Evolutionary conservation across 2,329 filamentous ascomycete species (phyloP).

Genomic region (Coniella lustricola): DNA sequence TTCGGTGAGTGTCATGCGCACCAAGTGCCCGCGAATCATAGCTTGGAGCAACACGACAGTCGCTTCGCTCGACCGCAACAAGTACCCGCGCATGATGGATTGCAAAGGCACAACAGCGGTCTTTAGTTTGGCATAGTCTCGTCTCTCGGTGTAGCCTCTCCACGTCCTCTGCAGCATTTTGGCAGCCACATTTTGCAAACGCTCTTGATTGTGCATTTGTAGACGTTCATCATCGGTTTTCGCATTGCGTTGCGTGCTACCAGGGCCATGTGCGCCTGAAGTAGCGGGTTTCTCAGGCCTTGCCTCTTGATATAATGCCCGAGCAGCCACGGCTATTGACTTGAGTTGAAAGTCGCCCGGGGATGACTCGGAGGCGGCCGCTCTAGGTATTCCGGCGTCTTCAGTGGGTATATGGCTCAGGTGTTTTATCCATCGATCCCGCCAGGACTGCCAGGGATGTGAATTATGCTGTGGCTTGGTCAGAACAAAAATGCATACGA

Average conservation of each 20-base stretch:
- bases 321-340: too few species aligned
- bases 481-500: not conserved
- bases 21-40: conserved; percentile 7
- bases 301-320: too few species aligned
- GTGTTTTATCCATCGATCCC: conserved; percentile 24
- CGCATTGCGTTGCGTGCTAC: not conserved
- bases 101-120: conserved; percentile 10
- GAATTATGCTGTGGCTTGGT: conserved; percentile 23
- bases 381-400: conserved; percentile 10
- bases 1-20: conserved; percentile 3
- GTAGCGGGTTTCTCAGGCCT: not conserved
- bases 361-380: conserved; percentile 5
- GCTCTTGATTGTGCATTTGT: not conserved
- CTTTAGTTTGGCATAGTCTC: conserved; percentile 7
- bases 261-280: not conserved
- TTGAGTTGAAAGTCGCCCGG: not conserved
- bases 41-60: conserved; percentile 10
- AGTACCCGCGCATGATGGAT: conserved; percentile 8
- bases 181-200: not conserved
- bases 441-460: conserved; percentile 26
- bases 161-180: conserved; percentile 5
- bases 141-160: conserved; percentile 1
- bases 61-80: not conserved
- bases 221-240: conserved; percentile 5
- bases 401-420: conserved; percentile 18